Conservation (phyloP, 345 rosid species). For the Viola odorata region DNA sequence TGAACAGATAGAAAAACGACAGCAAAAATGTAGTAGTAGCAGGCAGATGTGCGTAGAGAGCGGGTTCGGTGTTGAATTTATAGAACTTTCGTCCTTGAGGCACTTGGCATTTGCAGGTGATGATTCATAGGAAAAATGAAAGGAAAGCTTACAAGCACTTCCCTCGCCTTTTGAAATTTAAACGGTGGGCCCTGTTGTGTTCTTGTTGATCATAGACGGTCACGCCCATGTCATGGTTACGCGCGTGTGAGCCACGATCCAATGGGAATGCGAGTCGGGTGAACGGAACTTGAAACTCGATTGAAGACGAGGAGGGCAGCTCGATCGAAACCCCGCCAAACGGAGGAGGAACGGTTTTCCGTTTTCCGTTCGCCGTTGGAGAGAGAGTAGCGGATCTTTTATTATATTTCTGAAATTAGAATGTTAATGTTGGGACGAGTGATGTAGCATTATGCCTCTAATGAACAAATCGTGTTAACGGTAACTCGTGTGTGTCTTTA, state of each 20-base stretch:
- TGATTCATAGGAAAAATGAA: neutral
- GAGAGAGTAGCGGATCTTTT: too few relatives aligned
- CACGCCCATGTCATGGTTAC: neutral
- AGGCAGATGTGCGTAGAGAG: neutral
- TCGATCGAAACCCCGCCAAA: neutral
- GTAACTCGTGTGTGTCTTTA: too few relatives aligned
- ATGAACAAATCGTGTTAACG: too few relatives aligned
- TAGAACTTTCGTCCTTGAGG: neutral
- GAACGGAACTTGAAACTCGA: neutral
- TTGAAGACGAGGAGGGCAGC: neutral
- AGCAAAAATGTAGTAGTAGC: neutral
- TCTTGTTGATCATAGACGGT: slow-evolving; percentile 1
- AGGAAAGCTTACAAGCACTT: neutral
- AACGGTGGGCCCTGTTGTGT: slow-evolving; percentile 5
- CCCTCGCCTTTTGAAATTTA: slow-evolving; percentile 2
- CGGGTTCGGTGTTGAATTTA: neutral
- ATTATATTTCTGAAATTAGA: too few relatives aligned
- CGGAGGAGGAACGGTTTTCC: neutral
- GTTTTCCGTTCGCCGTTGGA: neutral
- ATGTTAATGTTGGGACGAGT: too few relatives aligned
- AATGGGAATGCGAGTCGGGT: neutral
- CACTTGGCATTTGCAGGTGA: neutral
- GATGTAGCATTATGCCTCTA: too few relatives aligned
- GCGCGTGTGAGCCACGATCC: neutral
- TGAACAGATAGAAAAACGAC: neutral